Evolutionary conservation across 1,284 basidiomycete species (phyloP).

Genomic region (Neonothopanus nambi): DNA sequence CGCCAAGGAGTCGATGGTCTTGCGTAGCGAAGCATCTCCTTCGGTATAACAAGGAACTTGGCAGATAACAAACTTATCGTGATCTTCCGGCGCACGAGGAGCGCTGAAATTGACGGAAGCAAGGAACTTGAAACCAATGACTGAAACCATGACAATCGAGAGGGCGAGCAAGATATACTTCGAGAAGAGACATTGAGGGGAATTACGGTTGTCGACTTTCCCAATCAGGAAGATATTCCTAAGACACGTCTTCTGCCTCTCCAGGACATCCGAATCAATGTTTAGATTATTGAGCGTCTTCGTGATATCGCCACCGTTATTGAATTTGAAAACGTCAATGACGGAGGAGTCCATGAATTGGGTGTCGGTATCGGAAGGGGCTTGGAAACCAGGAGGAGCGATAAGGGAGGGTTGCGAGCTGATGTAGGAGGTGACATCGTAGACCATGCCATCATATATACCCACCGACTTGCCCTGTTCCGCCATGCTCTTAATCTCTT

Average conservation of each 20-base stretch:
- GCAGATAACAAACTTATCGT: slow-evolving; percentile 98
- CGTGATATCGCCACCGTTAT: slow-evolving; percentile 85
- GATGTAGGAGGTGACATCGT: slow-evolving; percentile 87
- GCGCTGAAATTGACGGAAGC: slow-evolving; percentile 89
- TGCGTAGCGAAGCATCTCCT: slow-evolving; percentile 84
- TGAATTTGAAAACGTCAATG: slow-evolving; percentile 81
- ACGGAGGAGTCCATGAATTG: slow-evolving; percentile 82
- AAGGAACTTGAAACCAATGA: slow-evolving; percentile 98
- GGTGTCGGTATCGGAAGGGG: slow-evolving; percentile 65
- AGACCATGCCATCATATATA: slow-evolving; percentile 83
- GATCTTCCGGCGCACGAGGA: slow-evolving; percentile 87
- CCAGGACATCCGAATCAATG: slow-evolving; percentile 68
- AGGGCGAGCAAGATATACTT: slow-evolving; percentile 90
- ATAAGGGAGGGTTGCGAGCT: slow-evolving; percentile 56
- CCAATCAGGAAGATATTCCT: slow-evolving; percentile 93
- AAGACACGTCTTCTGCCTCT: slow-evolving; percentile 83
- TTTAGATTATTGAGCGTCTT: slow-evolving; percentile 71
- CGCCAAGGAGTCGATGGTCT: slow-evolving; percentile 93
- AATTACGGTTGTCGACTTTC: slow-evolving; percentile 90
- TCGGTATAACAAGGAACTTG: slow-evolving; percentile 99
- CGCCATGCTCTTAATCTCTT: slow-evolving; percentile 76
- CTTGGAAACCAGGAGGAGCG: slow-evolving; percentile 52
- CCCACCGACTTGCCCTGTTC: slow-evolving; percentile 68
- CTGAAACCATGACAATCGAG: slow-evolving; percentile 90
- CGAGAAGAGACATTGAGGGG: slow-evolving; percentile 88